Base-by-base conservation (phyloP, 2,329 filamentous ascomycete genomes). In the Coleophoma cylindrospora region DNA sequence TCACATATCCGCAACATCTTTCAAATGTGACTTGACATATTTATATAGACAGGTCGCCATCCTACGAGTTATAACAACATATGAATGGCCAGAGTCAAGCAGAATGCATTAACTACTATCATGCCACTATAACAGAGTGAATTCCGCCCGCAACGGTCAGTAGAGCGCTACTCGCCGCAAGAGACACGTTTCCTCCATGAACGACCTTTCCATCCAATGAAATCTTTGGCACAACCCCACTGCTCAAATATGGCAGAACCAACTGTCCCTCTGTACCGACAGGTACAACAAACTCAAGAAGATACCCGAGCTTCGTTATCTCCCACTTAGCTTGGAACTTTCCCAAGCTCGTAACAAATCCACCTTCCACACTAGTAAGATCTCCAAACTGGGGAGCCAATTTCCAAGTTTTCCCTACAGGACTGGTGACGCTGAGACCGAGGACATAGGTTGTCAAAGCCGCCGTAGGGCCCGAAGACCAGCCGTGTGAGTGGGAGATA, bases 401-500 rank as follows among this genome's bases (percentile, higher is more conserved):
- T 40, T 53, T 53, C 64, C 67, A 70, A 15, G 56, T 59, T 36
- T 59, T 57, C 0, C 68, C 68, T 32, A 61, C 61, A 2, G 59
- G 61, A 5, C 59, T 58, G 4, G 63, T 65, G 43, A 72, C 59
- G 43, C 34, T 52, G 4, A 75, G 58, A 4, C 72, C 72, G 11
- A 74, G 59, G 19, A 73, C 58, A 40, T 65, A 64, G 50, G 71
- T 67, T 1, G 69, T 72, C 51, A 75, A 54, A 5, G 71, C 68
- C 22, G 65, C 68, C 3, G 72, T 71, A 13, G 73, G 72, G 7
- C 73, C 73, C 0, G 67, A 67, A 15, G 69, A 68, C 73, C 73
- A 75, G 13, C 72, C 71, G 54, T 75, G 72, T 19, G 71, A 61
- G 52, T 74, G 73, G 19, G 67, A 71, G n/a, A 71, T 70, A 53